Base-by-base conservation (phyloP, 2,329 filamentous ascomycete genomes). In the Alternaria panax region DNA sequence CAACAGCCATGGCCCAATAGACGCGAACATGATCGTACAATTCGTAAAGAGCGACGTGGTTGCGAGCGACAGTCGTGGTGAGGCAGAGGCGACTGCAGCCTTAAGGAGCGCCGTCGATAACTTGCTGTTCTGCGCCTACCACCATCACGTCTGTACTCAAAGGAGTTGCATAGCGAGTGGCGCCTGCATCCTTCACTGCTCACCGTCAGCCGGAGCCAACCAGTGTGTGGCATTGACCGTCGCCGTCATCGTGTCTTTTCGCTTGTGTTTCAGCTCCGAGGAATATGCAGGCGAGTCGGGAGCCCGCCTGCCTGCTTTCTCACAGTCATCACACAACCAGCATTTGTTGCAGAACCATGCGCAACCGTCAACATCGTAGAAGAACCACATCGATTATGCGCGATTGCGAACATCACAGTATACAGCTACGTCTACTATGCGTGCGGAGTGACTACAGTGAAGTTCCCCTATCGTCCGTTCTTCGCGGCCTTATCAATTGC, bases 201-300 rank as follows among this genome's bases (percentile, higher is more conserved):
- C 14, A 24, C 45, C 7, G 7, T 51, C 54, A 36, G 47, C 43
- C 40, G 22, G 22, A 40, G 36, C 51, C 59, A 62, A 55, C 55
- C 59, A 59, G 18, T 22, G 18, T n/a, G 34, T 27, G 42, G 38
- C 20, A 36, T 28, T 24, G 30, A 16, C 42, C 34, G 28, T 54
- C 40, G 47, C 40, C 51, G 51, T 59, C 59, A 59, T 60, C 36
- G 38, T 38, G 27, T 48, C 45, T 43, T 40, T 41, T 51, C 45
- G 57, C 57, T 60, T 57, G 52, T 51, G 57, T 63, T 63, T 63
- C 57, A 60, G 27, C 38, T 57, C 47, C 18, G 28, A 12, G 8
- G 18, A 20, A 34, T 12, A 47, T 47, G 27, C 18, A 47, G 28
- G 45, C 45, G 28, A 47, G 7, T 30, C 7, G 28, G 45, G 30